phyloP scores from a whole-genome alignment of 345 rosid genomes.

The Eucalyptus victrix region DNA sequence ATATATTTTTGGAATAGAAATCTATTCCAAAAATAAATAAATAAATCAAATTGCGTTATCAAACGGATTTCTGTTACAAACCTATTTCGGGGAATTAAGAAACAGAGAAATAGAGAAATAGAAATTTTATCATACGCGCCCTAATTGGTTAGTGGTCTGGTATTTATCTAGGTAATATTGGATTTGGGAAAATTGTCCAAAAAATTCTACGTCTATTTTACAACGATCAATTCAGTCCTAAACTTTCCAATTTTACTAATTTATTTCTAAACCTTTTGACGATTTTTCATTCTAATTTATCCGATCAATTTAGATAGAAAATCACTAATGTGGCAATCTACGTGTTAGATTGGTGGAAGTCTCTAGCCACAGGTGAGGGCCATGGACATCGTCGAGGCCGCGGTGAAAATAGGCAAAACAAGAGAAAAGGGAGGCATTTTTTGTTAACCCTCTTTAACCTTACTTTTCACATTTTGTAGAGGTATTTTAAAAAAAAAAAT shows the following conservation, averaged over 20 bases:
- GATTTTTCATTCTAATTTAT: no score
- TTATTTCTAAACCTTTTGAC: accelerated
- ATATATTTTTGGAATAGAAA: no score
- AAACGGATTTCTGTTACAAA: no score
- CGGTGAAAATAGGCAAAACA: not conserved
- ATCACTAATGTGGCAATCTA: not conserved
- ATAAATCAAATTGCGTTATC: no score
- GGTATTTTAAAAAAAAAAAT: not conserved
- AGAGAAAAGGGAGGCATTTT: not conserved
- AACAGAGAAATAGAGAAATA: no score
- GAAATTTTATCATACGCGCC: no score
- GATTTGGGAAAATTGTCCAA: not conserved
- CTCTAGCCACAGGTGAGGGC: not conserved
- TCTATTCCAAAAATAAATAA: no score
- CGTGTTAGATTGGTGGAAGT: not conserved
- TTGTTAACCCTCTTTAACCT: not conserved
- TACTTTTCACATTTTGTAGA: not conserved
- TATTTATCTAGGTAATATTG: not conserved
- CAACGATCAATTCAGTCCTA: accelerated
- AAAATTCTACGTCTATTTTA: no score
- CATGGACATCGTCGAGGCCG: not conserved
- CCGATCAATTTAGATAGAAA: accelerated
- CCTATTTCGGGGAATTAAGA: accelerated
- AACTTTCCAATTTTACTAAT: no score
- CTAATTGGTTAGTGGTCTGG: no score